Conservation (phyloP, 2,329 filamentous ascomycete genomes). For the Truncatella angustata region DNA sequence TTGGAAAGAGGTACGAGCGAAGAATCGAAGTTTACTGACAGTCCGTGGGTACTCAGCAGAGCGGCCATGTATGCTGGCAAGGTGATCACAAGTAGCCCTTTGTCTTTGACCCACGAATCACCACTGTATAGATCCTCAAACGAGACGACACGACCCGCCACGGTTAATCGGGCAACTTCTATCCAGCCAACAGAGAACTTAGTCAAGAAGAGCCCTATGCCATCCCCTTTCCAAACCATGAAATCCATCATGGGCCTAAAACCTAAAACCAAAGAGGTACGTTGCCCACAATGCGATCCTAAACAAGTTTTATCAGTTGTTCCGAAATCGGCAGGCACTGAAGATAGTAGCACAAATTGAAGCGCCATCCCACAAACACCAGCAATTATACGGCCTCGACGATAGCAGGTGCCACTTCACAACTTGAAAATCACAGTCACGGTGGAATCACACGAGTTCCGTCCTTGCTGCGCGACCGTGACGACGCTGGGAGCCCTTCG, state of each 20-base stretch:
- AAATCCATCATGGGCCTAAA: constrained; percentile 7
- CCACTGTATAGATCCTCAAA: not conserved
- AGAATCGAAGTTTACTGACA: not conserved
- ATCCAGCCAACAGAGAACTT: too few relatives aligned
- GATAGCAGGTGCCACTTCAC: constrained; percentile 8
- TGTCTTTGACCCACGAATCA: not conserved
- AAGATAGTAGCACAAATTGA: constrained; percentile 6
- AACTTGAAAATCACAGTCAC: not conserved
- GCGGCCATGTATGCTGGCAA: not conserved
- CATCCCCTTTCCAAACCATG: not conserved
- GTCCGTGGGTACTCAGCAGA: not conserved
- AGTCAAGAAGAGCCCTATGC: not conserved
- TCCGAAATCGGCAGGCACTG: not conserved
- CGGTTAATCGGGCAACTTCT: not conserved
- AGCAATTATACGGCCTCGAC: constrained; percentile 12
- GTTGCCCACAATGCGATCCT: not conserved
- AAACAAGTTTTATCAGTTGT: not conserved
- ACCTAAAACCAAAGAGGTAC: constrained; percentile 4
- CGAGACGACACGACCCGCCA: not conserved
- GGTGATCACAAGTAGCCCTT: not conserved
- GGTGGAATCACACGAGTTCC: constrained; percentile 6
- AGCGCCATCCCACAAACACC: constrained; percentile 1
- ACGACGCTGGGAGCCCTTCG: constrained; percentile 23
- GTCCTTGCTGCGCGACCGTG: constrained; percentile 32
- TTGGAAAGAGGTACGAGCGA: not conserved